Evolutionary conservation across 2,329 filamentous ascomycete species (phyloP), one percentile per base, ranked within the genome.

Genomic region (Paracamarosporium sp.): DNA sequence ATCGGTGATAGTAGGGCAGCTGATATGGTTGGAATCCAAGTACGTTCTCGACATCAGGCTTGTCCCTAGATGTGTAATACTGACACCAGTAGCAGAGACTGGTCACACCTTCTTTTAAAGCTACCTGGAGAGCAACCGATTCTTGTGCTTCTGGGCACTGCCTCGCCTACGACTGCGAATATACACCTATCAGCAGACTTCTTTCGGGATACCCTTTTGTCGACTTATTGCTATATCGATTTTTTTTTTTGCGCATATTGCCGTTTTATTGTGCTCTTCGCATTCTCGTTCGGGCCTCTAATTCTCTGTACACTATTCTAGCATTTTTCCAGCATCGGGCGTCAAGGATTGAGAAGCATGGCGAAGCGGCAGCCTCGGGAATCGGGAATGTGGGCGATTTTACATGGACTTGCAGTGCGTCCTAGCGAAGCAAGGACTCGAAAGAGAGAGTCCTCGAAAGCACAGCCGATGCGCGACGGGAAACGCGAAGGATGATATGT

Each of bases 1-100:
- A 83, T 68, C 79, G 83, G 75, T 82, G 68, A 77, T 81, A 83
- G 25, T 54, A 50, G 31, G 20, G 11, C 30, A n/a, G 11, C 46
- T 12, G 6, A 4, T 15, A 15, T 11, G 5, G n/a, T 24, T 25
- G 13, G 11, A n/a, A 15, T 31, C 36, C 20, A 35, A 28, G 12
- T 33, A 15, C 36, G 53, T 46, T 20, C 11, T 4, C n/a, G n/a
- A 11, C 28, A 36, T n/a, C 9, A 22, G 24, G 17, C 28, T n/a
- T 20, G 13, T 25, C n/a, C n/a, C n/a, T 3, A 3, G 2, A 27
- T 28, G 24, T 27, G 13, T 6, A 25, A 27, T 33, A 38, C 31
- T 50, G 30, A 40, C 33, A 12, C n/a, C 12, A 27, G 30, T 3
- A 51, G 20, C 40, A 53, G 40, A 53, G 6, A 31, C 22, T 15